Evolutionary conservation across 768 basidiomycete species (phyloP), one percentile per base, ranked within the genome.

Genomic region (Termitomyces sp.): DNA sequence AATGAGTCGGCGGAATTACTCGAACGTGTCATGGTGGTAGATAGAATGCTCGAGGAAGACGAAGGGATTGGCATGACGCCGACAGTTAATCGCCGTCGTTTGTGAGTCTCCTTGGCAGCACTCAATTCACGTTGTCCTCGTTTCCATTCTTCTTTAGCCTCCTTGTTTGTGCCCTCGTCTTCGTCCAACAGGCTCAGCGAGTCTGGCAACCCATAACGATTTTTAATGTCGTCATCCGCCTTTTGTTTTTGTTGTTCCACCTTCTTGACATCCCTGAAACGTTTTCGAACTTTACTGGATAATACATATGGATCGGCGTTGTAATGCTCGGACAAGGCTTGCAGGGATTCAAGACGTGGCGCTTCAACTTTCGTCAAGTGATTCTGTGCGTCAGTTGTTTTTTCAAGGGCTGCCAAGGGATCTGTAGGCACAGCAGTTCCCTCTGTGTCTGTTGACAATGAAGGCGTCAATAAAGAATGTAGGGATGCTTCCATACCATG

Each of bases 251-350:
- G 82, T 66, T 85, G 77, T 50, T 91, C 86, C 0, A 89, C 71
- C 73, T 88, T 91, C 77, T 98, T 99, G 61, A 90, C 89, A 60
- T 86, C 84, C 4, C 97, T 85, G 69, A 98, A 97, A 20, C 83
- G 82, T 66, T 88, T 88, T 44, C 97, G 84, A 2, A 88, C 80
- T 64, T 85, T 85, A 14, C 75, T 69, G 2, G 93, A 95, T 18
- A 93, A 82, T 1, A 81, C 61, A 66, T 96, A 98, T 0, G 97
- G 97, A 74, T 99, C 97, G 2, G 84, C 72, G 64, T 91, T 91
- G 66, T 85, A 86, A 41, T 84, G 86, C 62, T 92, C 87, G 13
- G 94, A 93, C 3, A 86, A 78, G 30, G 80, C 75, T 65, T 93
- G 86, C 33, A 99, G 77, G 1, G 87, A 84, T 65, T 93, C 89